These are phyloP conservation scores for Gloeopeniophorella convolvens DNA, from an alignment of 768 basidiomycete species.

Conservation along the genomic window DNA sequence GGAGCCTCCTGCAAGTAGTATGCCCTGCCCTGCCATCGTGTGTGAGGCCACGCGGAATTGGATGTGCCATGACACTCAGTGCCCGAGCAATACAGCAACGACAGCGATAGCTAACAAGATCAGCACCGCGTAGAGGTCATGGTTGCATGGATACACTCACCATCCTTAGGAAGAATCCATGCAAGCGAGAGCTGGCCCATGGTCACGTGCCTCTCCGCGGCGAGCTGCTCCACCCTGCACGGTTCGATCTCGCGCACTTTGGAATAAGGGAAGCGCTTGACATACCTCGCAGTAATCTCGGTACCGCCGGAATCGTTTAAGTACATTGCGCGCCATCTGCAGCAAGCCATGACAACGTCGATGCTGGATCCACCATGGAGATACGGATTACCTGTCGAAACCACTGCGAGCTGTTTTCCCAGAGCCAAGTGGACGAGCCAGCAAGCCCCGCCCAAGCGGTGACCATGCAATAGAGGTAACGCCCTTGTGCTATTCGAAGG, in stretches of 20 bases:
- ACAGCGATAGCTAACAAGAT: neutral
- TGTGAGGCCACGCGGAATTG: neutral
- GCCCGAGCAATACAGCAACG: neutral
- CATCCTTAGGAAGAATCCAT: constrained; percentile 26
- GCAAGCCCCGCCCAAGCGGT: constrained; percentile 3
- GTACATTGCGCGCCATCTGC: neutral
- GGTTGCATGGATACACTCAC: neutral
- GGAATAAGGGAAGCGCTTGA: neutral
- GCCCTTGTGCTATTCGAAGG: neutral
- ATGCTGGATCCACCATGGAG: neutral
- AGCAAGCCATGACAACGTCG: neutral
- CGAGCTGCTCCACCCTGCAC: constrained; percentile 28
- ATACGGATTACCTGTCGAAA: neutral
- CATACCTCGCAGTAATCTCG: neutral
- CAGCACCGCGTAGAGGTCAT: too few species aligned
- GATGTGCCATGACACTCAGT: neutral
- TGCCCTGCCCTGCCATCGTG: neutral
- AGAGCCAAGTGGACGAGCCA: neutral
- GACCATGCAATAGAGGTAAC: constrained; percentile 8
- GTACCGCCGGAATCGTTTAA: neutral
- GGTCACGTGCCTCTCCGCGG: constrained; percentile 27
- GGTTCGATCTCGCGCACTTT: neutral
- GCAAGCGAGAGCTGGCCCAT: constrained; percentile 35
- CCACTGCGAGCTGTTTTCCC: neutral
- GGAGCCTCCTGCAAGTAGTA: neutral